Base-by-base conservation (phyloP, 805 yeast species). In the Candida corydali region DNA sequence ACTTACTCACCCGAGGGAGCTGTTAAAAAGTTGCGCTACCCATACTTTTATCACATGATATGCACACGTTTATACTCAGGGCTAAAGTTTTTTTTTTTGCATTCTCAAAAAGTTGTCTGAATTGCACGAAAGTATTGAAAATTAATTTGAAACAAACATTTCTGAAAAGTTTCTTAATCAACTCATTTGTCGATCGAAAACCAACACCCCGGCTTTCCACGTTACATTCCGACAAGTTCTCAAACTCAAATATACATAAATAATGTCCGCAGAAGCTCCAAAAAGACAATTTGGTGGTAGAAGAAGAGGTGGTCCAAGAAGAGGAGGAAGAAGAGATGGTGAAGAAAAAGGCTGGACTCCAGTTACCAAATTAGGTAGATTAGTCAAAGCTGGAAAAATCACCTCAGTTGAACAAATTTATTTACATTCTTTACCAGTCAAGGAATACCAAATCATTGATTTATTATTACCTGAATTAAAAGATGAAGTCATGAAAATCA, bases 341-440 rank as follows among this genome's bases (percentile, higher is more conserved):
- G 97, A 91, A 76, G 98, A 93, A 81, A 89, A 91, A 80, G 96
- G 94, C 63, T 93, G 98, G 98, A 82, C 81, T 63, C 98, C 98
- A 77, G 98, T 93, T 70, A 93, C 98, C 93, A 93, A 93, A 83
- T 86, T 93, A 70, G 98, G 98, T 76, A 91, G 98, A 84, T 83
- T 93, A 66, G 98, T 93, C 57, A 87, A 88, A 80, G 96, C 97
- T 64, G 96, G 96, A 73, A 91, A 93, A 84, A 80, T 93, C 75
- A 73, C 89, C 69, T 74, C 95, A 64, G 76, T 93, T 61, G 98
- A 93, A 80, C 96, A 93, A 80, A 86, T 93, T 79, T 93, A 88
- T 93, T 78, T 91, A 69, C 97, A 93, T 89, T 83, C 98, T 65
- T 80, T 93, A 65, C 98, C 98, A 69, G 93, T 93, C 73, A 93